Conservation (phyloP, 2,329 filamentous ascomycete species). For the Verticillium nubilum region DNA sequence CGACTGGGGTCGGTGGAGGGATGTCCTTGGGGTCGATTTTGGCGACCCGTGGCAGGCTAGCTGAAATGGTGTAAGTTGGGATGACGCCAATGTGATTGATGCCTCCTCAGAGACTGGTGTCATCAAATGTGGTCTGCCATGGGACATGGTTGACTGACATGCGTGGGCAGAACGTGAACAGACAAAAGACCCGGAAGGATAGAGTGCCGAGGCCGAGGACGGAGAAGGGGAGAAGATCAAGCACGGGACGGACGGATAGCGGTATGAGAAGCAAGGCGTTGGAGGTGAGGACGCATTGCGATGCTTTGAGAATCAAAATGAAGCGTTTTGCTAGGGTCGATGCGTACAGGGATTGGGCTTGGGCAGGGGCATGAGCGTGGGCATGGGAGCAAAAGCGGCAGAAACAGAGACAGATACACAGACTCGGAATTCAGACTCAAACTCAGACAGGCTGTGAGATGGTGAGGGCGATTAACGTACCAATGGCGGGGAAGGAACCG, state of each 20-base stretch:
- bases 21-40: constrained; percentile 43
- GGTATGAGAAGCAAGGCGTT: constrained; percentile 15
- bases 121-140: background rate
- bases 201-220: background rate
- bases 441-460: background rate
- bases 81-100: background rate
- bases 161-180: background rate
- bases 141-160: background rate
- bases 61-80: background rate
- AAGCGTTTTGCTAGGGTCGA: constrained; percentile 1
- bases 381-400: background rate
- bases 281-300: constrained; percentile 14
- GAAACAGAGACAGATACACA: background rate
- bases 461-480: constrained; percentile 27
- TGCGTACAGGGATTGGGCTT: background rate
- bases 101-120: background rate
- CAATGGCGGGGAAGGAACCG: constrained; percentile 32
- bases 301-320: constrained; percentile 1
- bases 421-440: constrained; percentile 6
- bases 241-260: constrained; percentile 16
- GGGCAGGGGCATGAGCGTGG: constrained; percentile 4
- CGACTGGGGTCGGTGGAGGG: constrained; percentile 50
- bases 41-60: constrained; percentile 15
- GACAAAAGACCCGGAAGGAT: constrained; percentile 4
- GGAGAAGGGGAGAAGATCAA: constrained; percentile 5